Evolutionary conservation across 352 stramenopile species (phyloP).

Genomic region (Blastocystis sp.): DNA sequence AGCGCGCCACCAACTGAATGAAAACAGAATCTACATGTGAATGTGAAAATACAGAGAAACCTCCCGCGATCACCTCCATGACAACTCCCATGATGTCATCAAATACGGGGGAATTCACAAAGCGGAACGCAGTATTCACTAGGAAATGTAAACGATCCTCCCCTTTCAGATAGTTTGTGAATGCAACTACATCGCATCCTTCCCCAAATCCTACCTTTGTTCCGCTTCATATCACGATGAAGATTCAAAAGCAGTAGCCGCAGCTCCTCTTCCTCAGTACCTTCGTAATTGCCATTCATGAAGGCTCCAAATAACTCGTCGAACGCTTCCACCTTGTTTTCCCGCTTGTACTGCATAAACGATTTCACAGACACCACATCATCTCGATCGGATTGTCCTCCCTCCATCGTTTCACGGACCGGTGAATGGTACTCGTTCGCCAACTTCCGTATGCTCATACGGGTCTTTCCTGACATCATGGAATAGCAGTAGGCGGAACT

Average conservation of each 20-base stretch:
- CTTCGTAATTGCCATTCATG: not conserved
- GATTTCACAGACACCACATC: too few relatives aligned
- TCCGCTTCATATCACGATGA: not conserved
- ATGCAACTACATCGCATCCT: not conserved
- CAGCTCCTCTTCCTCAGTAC: not conserved
- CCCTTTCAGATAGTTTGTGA: not conserved
- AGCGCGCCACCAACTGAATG: not conserved
- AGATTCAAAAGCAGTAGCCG: not conserved
- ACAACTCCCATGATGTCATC: not conserved
- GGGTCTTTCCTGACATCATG: too few relatives aligned
- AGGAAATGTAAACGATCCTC: not conserved
- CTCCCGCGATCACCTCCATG: conserved; percentile 24
- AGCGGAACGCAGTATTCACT: not conserved
- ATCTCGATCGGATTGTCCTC: too few relatives aligned
- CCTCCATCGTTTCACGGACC: too few relatives aligned
- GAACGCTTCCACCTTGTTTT: too few relatives aligned
- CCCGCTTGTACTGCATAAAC: too few relatives aligned
- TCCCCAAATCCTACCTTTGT: not conserved
- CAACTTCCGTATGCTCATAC: too few relatives aligned
- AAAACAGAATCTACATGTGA: not conserved
- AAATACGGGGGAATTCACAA: conserved; percentile 16
- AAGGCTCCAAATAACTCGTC: not conserved
- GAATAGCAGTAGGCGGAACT: too few relatives aligned
- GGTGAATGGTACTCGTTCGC: too few relatives aligned
- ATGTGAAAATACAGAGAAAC: too few relatives aligned